Evolutionary conservation across 2,329 filamentous ascomycete species (phyloP).

Genomic region (Neopestalotiopsis rosae): DNA sequence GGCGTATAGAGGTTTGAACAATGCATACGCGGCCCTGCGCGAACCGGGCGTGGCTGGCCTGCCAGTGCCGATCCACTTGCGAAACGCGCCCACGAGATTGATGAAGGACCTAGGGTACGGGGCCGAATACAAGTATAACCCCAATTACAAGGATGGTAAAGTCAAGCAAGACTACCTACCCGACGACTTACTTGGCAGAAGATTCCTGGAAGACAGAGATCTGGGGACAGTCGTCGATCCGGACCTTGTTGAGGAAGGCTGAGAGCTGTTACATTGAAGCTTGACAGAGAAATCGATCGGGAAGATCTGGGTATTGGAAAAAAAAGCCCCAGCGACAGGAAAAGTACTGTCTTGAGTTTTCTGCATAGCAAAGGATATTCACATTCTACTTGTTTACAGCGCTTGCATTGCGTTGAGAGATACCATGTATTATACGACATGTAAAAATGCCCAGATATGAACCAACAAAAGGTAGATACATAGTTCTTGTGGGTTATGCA

Average conservation of each 20-base stretch:
- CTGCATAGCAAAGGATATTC: not conserved
- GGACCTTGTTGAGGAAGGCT: conserved; percentile 55
- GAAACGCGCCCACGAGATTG: conserved; percentile 89
- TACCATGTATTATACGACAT: not conserved
- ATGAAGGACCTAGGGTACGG: conserved; percentile 95
- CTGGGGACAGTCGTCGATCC: conserved; percentile 80
- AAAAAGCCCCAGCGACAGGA: not conserved
- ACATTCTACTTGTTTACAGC: not conserved
- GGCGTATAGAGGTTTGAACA: conserved; percentile 82
- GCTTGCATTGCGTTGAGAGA: not conserved
- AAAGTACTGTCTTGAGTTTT: not conserved
- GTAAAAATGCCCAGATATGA: not conserved
- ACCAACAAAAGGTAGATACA: not conserved
- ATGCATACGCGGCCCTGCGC: conserved; percentile 76
- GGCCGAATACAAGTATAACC: conserved; percentile 94
- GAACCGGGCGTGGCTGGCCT: conserved; percentile 84
- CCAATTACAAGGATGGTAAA: conserved; percentile 81
- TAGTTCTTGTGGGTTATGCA: not conserved
- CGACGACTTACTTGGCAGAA: conserved; percentile 70
- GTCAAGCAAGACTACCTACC: conserved; percentile 94
- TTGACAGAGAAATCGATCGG: not conserved
- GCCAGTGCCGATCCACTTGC: conserved; percentile 83
- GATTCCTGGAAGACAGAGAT: conserved; percentile 81
- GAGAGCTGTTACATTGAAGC: conserved; percentile 6
- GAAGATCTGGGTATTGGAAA: not conserved